Conservation (phyloP, 2,329 filamentous ascomycete species). For the Diaporthe caulivora region DNA sequence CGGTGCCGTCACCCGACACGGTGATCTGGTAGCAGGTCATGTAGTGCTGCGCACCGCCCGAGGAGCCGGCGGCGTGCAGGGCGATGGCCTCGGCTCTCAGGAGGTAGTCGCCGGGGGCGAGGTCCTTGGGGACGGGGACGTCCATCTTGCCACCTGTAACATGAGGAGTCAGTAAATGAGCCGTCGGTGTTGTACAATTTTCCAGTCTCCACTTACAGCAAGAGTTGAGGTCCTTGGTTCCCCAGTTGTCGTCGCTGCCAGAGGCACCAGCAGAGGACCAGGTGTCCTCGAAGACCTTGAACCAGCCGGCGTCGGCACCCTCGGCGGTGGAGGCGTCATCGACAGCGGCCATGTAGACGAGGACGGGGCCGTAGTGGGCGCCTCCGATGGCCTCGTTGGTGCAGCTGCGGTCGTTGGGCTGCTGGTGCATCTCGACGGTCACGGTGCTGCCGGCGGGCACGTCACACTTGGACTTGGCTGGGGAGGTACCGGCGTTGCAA, state of each 20-base stretch:
- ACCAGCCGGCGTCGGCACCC: constrained; percentile 54
- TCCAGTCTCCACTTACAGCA: constrained; percentile 42
- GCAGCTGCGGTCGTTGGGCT: constrained; percentile 57
- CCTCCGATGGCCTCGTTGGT: constrained; percentile 61
- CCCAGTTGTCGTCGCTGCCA: constrained; percentile 60
- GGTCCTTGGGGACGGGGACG: constrained; percentile 50
- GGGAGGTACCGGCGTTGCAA: constrained; percentile 57
- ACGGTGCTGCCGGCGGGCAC: constrained; percentile 62
- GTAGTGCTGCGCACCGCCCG: constrained; percentile 53
- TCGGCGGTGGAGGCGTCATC: constrained; percentile 51
- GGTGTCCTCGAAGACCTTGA: constrained; percentile 64
- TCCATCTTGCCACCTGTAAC: constrained; percentile 52
- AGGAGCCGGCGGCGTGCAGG: constrained; percentile 55
- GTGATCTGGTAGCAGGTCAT: constrained; percentile 55
- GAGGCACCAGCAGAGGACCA: constrained; percentile 52
- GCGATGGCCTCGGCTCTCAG: constrained; percentile 63
- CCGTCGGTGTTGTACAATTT: not conserved
- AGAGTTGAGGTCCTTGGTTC: constrained; percentile 56
- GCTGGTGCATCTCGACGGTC: constrained; percentile 67
- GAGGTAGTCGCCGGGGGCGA: constrained; percentile 56
- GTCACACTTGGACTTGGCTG: constrained; percentile 56
- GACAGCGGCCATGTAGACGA: constrained; percentile 63
- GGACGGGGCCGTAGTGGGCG: constrained; percentile 63
- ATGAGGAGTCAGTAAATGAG: not conserved
- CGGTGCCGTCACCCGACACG: constrained; percentile 46